Evolutionary conservation across 768 basidiomycete species (phyloP).

Genomic region (Mycena polygramma): DNA sequence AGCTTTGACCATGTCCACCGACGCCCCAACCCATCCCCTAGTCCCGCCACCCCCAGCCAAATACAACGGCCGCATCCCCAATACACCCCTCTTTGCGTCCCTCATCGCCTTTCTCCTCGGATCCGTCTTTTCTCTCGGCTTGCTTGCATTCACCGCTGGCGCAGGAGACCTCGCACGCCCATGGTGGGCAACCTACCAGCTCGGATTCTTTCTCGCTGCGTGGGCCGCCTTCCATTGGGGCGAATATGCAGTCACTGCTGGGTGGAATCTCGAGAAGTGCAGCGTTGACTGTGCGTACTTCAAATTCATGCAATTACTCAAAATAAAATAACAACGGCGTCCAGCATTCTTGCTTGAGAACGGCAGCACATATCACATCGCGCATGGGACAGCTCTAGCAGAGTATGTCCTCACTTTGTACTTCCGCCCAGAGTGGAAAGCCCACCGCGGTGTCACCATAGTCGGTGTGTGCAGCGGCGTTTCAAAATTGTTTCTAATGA

Average conservation of each 20-base stretch:
- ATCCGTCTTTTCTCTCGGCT: conserved; percentile 71
- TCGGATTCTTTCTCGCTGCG: conserved; percentile 86
- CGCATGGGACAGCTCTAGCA: conserved; percentile 79
- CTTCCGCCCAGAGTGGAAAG: conserved; percentile 75
- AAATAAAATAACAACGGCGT: conserved; percentile 1
- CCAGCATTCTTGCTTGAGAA: conserved; percentile 95
- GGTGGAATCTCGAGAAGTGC: conserved; percentile 94
- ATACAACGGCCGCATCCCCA: conserved; percentile 74
- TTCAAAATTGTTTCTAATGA: background rate
- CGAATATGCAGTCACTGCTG: conserved; percentile 95
- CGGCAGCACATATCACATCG: conserved; percentile 85
- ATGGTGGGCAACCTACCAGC: conserved; percentile 80
- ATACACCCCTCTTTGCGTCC: conserved; percentile 86
- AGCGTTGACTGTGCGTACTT: conserved; percentile 87
- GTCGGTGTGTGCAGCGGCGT: conserved; percentile 60
- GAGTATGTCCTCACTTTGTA: conserved; percentile 86
- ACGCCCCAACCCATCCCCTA: conserved; percentile 36
- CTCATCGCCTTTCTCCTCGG: conserved; percentile 91
- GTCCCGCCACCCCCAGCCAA: conserved; percentile 50
- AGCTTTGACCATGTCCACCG: conserved; percentile 12
- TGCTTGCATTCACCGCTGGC: conserved; percentile 56
- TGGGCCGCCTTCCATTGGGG: conserved; percentile 94
- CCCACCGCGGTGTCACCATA: conserved; percentile 66
- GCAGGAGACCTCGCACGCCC: conserved; percentile 54
- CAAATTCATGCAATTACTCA: background rate